phyloP scores from a whole-genome alignment of 1,139 yeast genomes.

The Blastobotrys capitulatus region DNA sequence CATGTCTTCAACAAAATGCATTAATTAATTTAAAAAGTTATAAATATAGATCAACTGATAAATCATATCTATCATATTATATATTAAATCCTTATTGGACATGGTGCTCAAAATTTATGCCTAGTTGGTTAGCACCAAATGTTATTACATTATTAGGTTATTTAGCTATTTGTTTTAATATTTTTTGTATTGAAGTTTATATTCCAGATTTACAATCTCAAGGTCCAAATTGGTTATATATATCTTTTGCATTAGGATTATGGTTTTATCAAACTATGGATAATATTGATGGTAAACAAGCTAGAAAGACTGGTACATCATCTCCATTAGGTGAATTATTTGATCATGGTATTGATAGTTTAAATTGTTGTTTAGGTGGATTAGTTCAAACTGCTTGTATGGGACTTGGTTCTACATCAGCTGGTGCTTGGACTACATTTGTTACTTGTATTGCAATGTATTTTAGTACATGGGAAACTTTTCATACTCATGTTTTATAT shows the following conservation, averaged over 20 bases:
- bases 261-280: constrained; percentile 80
- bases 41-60: constrained; percentile 51
- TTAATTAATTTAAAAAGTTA: constrained; percentile 24
- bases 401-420: constrained; percentile 37
- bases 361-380: constrained; percentile 49
- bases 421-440: constrained; percentile 50
- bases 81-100: constrained; percentile 71
- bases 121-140: constrained; percentile 72
- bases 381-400: constrained; percentile 37
- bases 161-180: constrained; percentile 50
- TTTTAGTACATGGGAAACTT: constrained; percentile 76
- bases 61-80: constrained; percentile 57
- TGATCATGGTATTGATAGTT: constrained; percentile 77
- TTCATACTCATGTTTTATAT: constrained; percentile 65
- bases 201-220: constrained; percentile 51
- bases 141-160: constrained; percentile 66
- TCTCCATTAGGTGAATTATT: constrained; percentile 79
- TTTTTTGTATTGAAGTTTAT: constrained; percentile 49
- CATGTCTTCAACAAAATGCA: constrained; percentile 23
- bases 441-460: constrained; percentile 67
- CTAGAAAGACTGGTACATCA: constrained; percentile 67
- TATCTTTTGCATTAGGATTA: constrained; percentile 61
- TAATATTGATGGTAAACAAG: constrained; percentile 81
- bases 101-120: constrained; percentile 59
- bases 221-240: constrained; percentile 64